Base-by-base conservation (phyloP, 2,329 filamentous ascomycete genomes). In the Penicillium sp. region DNA sequence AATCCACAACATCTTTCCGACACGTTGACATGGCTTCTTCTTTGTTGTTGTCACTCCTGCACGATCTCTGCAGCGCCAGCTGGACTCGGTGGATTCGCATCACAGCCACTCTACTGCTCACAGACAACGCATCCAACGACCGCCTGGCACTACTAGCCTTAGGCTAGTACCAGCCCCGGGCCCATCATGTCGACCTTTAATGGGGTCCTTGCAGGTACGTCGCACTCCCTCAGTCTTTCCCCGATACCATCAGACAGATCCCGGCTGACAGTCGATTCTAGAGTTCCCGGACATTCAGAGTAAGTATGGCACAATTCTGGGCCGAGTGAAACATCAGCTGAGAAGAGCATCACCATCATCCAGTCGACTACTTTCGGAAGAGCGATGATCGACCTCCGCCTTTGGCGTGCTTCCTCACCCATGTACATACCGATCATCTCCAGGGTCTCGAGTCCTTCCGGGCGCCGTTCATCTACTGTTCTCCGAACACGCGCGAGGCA, bases 371-470 rank as follows among this genome's bases (percentile, higher is more conserved):
- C 79, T 97, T 97, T 70, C 86, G 91, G 26, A 80, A 78, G 17
- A 82, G 83, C 51, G 78, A 81, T 4, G 80, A 81, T 6, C 77
- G 78, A 17, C 83, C 78, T 17, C 84, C 90, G 4, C 91, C 92
- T 0, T 78, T 95, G 59, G 93, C 91, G 17, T 95, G 90, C 75
- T 97, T 98, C 73, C 83, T 98, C 28, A 96, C 91, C 76, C 94
- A 98, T 84, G 88, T 96, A 2, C 94, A 97, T 74, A 96, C 90
- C 66, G 93, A 97, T 70, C 94, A 97, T 77, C 84, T 97, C 1
- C 84, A 85, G 38, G 93, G 94, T 0, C 83, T 97, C 1, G 92
- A 96, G 69, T 86, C 84, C 13, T 83, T 93, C 58, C 86, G 88
- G 50, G 87, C 91, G 30, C 91, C 92, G 0, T 97, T 97, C 71